A percentile compares a stretch with the other conserved stretches of the same genome.
Conservation (phyloP, 768 basidiomycete species). For the Lactifluus rugatus region DNA sequence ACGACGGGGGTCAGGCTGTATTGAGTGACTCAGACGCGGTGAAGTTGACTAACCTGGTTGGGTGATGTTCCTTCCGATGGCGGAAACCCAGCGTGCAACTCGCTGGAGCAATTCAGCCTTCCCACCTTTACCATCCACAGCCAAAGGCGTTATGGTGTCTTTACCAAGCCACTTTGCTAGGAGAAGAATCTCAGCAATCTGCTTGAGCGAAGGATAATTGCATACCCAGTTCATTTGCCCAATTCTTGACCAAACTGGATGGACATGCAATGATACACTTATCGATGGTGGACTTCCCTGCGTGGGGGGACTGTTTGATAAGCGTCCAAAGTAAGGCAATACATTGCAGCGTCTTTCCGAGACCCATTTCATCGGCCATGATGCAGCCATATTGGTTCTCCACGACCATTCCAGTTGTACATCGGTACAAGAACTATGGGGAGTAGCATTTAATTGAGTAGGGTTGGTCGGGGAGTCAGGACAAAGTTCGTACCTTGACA, state of each 20-base stretch:
- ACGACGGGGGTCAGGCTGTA: neutral
- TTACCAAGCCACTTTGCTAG: slow-evolving; percentile 93
- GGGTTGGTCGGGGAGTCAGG: neutral
- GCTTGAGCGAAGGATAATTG: slow-evolving; percentile 8
- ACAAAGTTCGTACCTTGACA: slow-evolving; percentile 62
- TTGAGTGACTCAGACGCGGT: neutral
- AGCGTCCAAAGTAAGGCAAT: slow-evolving; percentile 94
- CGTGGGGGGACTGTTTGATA: slow-evolving; percentile 85
- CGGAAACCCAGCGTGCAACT: slow-evolving; percentile 84
- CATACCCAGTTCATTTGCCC: slow-evolving; percentile 92
- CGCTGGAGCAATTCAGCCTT: slow-evolving; percentile 71
- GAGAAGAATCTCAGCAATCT: neutral
- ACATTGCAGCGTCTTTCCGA: slow-evolving; percentile 95
- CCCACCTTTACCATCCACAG: slow-evolving; percentile 87
- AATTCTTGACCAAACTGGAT: slow-evolving; percentile 92
- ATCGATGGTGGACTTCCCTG: slow-evolving; percentile 82
- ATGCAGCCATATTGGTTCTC: slow-evolving; percentile 92
- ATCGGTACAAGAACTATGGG: slow-evolving; percentile 86
- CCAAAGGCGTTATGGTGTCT: slow-evolving; percentile 70
- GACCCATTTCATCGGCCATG: slow-evolving; percentile 99
- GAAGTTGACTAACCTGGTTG: slow-evolving; percentile 58
- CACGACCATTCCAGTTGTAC: slow-evolving; percentile 87
- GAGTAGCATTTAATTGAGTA: neutral
- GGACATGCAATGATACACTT: slow-evolving; percentile 98
- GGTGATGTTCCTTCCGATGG: slow-evolving; percentile 80